Percentiles rank a stretch among this genome's conserved stretches.
These are phyloP conservation scores for Stipa capillata DNA, from an alignment of 176 grass and related monocot genomes.

Conservation along the genomic window DNA sequence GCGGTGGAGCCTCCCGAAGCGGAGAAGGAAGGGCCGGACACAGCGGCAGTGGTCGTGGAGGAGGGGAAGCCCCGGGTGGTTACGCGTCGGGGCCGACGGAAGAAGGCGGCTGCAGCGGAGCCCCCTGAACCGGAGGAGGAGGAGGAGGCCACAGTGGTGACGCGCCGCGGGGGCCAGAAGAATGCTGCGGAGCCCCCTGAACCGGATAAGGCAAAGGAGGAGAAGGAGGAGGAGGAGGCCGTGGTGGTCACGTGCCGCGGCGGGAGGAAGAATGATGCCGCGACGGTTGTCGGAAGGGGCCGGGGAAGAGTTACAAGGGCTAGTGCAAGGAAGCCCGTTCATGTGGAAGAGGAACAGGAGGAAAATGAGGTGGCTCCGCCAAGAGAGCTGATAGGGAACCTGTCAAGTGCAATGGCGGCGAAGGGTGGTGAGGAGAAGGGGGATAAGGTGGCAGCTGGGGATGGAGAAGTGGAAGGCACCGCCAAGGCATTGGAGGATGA, in stretches of 20 bases:
- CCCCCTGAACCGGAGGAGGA: not conserved
- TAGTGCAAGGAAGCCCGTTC: not conserved
- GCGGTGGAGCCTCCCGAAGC: not conserved
- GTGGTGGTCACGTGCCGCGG: not conserved
- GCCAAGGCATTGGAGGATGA: not conserved
- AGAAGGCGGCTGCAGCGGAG: not conserved
- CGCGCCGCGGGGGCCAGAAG: not conserved
- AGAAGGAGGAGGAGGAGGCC: not conserved
- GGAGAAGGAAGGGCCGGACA: not conserved
- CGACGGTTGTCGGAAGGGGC: not conserved
- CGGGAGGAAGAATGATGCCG: not conserved
- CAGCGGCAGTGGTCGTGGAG: not conserved
- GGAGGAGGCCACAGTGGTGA: not conserved
- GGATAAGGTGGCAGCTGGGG: not conserved
- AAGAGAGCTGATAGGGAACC: not conserved
- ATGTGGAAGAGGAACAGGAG: not conserved
- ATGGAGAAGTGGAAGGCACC: conserved; percentile 6
- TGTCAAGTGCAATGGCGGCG: not conserved
- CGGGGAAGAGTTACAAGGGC: not conserved
- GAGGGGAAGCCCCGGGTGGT: not conserved
- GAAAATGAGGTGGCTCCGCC: not conserved
- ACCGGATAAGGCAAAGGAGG: not conserved
- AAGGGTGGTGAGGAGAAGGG: not conserved
- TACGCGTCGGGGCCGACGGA: not conserved
- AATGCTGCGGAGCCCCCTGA: not conserved